Evolutionary conservation across 345 rosid species (phyloP), one percentile per base, ranked within the genome.

Genomic region (Cardiospermum halicacabum): DNA sequence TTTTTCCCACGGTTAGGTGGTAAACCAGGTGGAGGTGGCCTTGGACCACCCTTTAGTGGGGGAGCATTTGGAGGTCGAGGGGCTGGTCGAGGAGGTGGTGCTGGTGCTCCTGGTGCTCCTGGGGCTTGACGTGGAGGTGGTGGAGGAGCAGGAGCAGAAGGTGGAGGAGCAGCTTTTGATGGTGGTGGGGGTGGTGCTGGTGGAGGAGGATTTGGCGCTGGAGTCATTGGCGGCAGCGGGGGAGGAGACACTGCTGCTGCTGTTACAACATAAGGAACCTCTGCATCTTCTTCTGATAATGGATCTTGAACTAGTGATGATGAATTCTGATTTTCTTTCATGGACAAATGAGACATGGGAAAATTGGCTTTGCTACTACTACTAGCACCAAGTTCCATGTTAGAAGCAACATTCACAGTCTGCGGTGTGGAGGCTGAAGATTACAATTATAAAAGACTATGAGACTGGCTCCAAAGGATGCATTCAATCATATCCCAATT

Each of bases 381-480:
- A 64, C 45, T 58, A 57, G 55, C 28, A 42, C 49, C 18, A 25
- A 66, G 69, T 22, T 66, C 53, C 64, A 69, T 77, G 57, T 25
- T 47, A 25, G 73, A 66, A 10, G 77, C 80, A 11, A 79, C 49
- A 60, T 75, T 81, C 32, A 66, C 71, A 24, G 86, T 64, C 71
- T 76, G 79, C 28, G 69, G 83, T 39, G 83, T 74, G 67, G 96
- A 85, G 72, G 82, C 99, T 89, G 79, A 70, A 75, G 62, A 60
- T 63, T 4, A 32, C 57, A 56, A 62, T 71, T 50, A 32, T n/a
- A 39, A 50, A 39, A 61, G 31, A 47, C 9, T 2, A 11, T 45
- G 21, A 27, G 22, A 21, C 31, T 64, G 36, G 18, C 22, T 13
- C 53, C 28, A 8, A 36, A 18, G 25, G 31, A 2, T 4, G 26